Evolutionary conservation across 208 protist genomes (phyloP).

Genomic region (Trypanosoma congolense): DNA sequence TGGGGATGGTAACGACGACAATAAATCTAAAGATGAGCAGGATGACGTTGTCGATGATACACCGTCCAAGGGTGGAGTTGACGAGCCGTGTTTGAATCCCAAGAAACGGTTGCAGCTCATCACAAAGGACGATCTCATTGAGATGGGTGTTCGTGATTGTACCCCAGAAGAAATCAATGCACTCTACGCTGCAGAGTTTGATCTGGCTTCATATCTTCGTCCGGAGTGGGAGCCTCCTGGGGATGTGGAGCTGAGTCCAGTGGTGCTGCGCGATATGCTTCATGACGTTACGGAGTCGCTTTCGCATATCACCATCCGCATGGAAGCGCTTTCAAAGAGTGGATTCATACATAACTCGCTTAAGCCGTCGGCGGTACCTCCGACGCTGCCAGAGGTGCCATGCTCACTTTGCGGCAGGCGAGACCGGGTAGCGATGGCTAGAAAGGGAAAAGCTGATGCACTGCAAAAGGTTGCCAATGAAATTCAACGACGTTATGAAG

Average conservation of each 20-base stretch:
- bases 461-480: slow-evolving; percentile 67
- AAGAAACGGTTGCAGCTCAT: slow-evolving; percentile 15
- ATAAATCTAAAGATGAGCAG: no score
- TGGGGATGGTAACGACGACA: no score
- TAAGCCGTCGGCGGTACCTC: slow-evolving; percentile 59
- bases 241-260: slow-evolving; percentile 35
- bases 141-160: slow-evolving; percentile 67
- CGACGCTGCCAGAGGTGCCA: slow-evolving; percentile 52
- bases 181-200: slow-evolving; percentile 64
- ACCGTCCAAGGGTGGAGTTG: not conserved
- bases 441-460: slow-evolving; percentile 44
- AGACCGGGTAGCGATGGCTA: slow-evolving; percentile 46
- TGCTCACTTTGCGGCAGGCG: slow-evolving; percentile 71
- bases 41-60: not conserved
- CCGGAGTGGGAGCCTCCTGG: slow-evolving; percentile 26
- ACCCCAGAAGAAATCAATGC: slow-evolving; percentile 78
- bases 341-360: slow-evolving; percentile 49
- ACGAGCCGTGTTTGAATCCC: not conserved
- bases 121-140: slow-evolving; percentile 45
- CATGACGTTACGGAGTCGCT: slow-evolving; percentile 58
- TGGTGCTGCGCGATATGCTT: slow-evolving; percentile 69
- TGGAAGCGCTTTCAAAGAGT: slow-evolving; percentile 52
- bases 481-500: slow-evolving; percentile 67
- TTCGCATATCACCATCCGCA: slow-evolving; percentile 63
- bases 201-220: slow-evolving; percentile 62